Evolutionary conservation across 1,139 yeast genomes (phyloP).

Genomic region (Lodderomyces orthopsilosis): DNA sequence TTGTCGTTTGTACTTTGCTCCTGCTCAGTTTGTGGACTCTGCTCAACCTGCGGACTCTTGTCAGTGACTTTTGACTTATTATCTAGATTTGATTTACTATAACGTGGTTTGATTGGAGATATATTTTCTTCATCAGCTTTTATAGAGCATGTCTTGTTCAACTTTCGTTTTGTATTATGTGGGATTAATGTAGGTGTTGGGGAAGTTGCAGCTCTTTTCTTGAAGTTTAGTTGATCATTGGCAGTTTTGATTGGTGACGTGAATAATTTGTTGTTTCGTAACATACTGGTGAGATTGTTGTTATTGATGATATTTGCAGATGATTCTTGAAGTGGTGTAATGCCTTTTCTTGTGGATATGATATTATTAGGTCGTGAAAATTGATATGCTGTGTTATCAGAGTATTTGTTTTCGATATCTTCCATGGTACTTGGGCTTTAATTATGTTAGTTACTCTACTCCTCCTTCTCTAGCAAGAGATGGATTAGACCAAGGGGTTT

Average conservation of each 20-base stretch:
- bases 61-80: neutral
- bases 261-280: neutral
- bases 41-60: neutral
- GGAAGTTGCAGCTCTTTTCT: slow-evolving; percentile 7
- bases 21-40: neutral
- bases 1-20: neutral
- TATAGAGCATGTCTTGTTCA: neutral
- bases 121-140: neutral
- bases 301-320: slow-evolving; percentile 6
- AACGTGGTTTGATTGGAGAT: neutral
- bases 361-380: neutral
- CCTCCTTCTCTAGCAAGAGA: neutral
- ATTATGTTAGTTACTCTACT: no score
- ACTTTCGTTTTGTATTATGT: slow-evolving; percentile 5
- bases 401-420: slow-evolving; percentile 7
- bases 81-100: neutral
- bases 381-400: slow-evolving; percentile 3
- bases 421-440: slow-evolving; percentile 9
- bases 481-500: no score
- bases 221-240: slow-evolving; percentile 17
- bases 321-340: slow-evolving; percentile 11
- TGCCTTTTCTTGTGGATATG: slow-evolving; percentile 1
- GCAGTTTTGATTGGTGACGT: slow-evolving; percentile 15
- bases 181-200: slow-evolving; percentile 5
- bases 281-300: neutral